Conservation (phyloP, 2,329 filamentous ascomycete species). For the Harringtonia aguacate region DNA sequence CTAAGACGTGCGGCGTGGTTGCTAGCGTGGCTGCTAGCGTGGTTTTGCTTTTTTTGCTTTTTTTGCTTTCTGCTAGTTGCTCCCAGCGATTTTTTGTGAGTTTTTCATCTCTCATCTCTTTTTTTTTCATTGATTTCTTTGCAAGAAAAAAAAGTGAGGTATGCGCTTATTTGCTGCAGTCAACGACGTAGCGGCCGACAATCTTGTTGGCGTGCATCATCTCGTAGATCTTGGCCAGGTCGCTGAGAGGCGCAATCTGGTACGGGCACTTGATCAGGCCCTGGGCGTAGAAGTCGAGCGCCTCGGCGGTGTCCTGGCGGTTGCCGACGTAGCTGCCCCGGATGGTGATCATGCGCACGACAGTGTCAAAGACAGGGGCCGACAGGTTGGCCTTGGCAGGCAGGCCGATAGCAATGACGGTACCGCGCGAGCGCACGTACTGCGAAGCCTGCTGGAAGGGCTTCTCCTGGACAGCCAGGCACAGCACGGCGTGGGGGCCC, state of each 20-base stretch:
- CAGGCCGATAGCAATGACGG: conserved; percentile 81
- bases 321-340: conserved; percentile 92
- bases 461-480: conserved; percentile 79
- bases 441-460: conserved; percentile 90
- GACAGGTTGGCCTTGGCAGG: conserved; percentile 69
- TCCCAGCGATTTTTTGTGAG: no score
- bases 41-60: no score
- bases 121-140: no score
- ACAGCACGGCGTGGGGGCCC: conserved; percentile 77
- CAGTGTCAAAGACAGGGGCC: conserved; percentile 82
- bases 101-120: no score
- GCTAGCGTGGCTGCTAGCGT: no score
- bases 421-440: conserved; percentile 75
- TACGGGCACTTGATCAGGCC: conserved; percentile 80
- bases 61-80: no score
- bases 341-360: conserved; percentile 84
- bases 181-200: conserved; percentile 69
- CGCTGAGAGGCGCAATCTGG: conserved; percentile 72
- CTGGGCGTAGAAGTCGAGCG: conserved; percentile 76
- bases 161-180: conserved; percentile 41
- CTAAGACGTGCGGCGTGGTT: no score
- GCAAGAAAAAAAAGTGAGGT: no score
- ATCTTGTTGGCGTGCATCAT: conserved; percentile 61
- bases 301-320: conserved; percentile 76
- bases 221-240: conserved; percentile 72